Evolutionary conservation across 2,329 filamentous ascomycete species (phyloP).

Genomic region (Sphaerulina populicola): DNA sequence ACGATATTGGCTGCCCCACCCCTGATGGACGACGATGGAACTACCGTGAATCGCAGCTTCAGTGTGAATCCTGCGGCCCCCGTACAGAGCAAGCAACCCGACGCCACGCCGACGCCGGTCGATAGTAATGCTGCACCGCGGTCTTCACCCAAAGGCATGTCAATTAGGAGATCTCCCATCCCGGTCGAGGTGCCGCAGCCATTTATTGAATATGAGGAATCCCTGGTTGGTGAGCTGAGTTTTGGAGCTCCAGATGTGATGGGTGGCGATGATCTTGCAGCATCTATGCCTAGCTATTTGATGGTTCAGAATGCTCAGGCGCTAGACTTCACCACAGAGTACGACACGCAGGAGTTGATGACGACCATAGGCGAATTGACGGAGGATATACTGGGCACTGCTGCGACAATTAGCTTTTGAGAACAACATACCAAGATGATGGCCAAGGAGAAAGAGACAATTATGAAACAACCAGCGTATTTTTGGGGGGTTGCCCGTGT

Average conservation of each 20-base stretch:
- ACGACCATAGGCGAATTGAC: constrained; percentile 7
- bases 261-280: neutral
- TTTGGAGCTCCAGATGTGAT: constrained; percentile 6
- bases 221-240: neutral
- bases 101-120: neutral
- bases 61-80: neutral
- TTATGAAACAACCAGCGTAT: too few relatives aligned
- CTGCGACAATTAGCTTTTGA: constrained; percentile 8
- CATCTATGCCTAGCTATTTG: constrained; percentile 4
- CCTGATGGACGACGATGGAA: neutral
- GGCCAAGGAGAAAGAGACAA: neutral
- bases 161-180: neutral
- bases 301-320: neutral
- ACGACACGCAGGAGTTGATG: constrained; percentile 8
- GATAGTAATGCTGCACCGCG: neutral
- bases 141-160: neutral
- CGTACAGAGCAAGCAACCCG: neutral
- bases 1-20: neutral
- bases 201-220: neutral
- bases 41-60: constrained; percentile 3
- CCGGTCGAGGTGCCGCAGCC: neutral
- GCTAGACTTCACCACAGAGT: neutral
- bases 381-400: constrained; percentile 9
- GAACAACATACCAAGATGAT: neutral
- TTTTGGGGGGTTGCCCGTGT: too few relatives aligned